Conservation (phyloP, 108 stramenopile genomes). For the Fragilariopsis cylindrus region DNA sequence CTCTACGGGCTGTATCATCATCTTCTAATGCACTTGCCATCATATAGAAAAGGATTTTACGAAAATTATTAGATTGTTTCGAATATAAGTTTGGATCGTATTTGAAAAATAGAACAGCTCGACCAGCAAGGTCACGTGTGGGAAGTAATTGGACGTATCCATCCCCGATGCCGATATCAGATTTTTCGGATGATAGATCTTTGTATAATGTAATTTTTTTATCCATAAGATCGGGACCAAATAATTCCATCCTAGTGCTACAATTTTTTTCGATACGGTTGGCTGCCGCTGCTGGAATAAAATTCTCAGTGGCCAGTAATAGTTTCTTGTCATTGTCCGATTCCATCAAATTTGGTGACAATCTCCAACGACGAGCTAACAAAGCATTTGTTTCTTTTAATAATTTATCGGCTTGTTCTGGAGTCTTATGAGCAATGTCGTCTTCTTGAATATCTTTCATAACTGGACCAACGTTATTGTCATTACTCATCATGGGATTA, state of each 20-base stretch:
- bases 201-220: conserved; percentile 11
- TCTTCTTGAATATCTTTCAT: conserved; percentile 21
- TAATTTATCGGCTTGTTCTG: conserved; percentile 1
- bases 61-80: conserved; percentile 19
- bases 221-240: conserved; percentile 9
- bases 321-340: conserved; percentile 19
- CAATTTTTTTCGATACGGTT: conserved; percentile 19
- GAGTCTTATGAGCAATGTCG: neutral
- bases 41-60: conserved; percentile 29
- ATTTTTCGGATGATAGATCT: neutral
- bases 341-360: conserved; percentile 12
- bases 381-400: conserved; percentile 14
- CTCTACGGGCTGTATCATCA: conserved; percentile 24
- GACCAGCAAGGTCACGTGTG: conserved; percentile 25
- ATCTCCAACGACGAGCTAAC: conserved; percentile 12
- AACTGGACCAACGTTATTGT: neutral
- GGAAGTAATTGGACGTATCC: conserved; percentile 31
- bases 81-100: conserved; percentile 22
- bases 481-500: neutral
- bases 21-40: conserved; percentile 33
- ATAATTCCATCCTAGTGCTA: conserved; percentile 12
- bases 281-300: conserved; percentile 9
- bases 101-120: conserved; percentile 27
- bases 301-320: conserved; percentile 9
- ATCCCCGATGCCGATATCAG: conserved; percentile 18